Base-by-base conservation (phyloP, 2,329 filamentous ascomycete genomes). In the Xylaria sp. region DNA sequence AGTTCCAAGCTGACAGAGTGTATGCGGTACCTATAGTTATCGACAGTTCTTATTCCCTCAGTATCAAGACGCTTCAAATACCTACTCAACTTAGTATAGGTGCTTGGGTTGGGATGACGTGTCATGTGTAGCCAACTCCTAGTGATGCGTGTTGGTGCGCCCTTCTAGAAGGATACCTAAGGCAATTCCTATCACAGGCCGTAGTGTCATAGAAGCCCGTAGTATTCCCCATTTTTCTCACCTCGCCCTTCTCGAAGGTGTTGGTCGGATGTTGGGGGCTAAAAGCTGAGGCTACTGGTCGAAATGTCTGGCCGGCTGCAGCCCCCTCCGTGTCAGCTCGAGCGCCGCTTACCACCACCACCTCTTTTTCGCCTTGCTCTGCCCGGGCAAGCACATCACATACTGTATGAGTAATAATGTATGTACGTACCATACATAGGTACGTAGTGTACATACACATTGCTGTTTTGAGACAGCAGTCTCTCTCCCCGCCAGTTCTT, bases 401-500 rank as follows among this genome's bases (percentile, higher is more conserved):
- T n/a, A n/a, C n/a, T n/a, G 32, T 7, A 36, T 36, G 34, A 36
- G 34, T 6, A 6, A 36, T 36, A 36, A 36, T 36, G 34, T 34
- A 34, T 34, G 32, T 11, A 36, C 11, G 34, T 36, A 11, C 21
- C 11, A 24, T 19, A 17, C 24, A 30, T 27, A 12, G 1, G 24
- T 27, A 12, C 4, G 24, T 27, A 27, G 24, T 27, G 24, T 27
- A 27, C 24, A 27, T 27, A 27, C 24, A 24, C 50, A 42, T 61
- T 56, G 51, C 61, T 39, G 61, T 36, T 63, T 56, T 51, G 11
- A 48, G 51, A 36, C 12, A 9, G 34, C 54, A 1, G 19, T 27
- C 32, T 56, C 55, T 30, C 42, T 53, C 58, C 57, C 39, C 39
- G 63, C 67, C 17, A 30, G 59, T 66, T 68, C 51, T 32, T 32